Conservation (phyloP, 2,329 filamentous ascomycete genomes). For the Knoxdaviesia capensis region DNA sequence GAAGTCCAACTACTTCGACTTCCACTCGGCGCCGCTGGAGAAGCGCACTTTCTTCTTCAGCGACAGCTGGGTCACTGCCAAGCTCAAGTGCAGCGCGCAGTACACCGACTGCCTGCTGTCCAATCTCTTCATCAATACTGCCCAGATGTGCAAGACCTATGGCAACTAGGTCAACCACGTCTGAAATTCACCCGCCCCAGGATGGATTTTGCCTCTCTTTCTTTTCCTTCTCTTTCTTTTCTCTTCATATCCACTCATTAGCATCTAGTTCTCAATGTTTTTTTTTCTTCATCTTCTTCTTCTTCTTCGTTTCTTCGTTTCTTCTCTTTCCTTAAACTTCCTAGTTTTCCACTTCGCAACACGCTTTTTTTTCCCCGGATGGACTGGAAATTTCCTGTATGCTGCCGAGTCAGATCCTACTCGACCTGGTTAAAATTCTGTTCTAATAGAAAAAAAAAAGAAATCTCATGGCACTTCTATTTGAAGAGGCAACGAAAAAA, state of each 20-base stretch:
- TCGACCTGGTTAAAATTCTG: too few relatives aligned
- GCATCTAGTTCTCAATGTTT: neutral
- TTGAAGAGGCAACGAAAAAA: too few relatives aligned
- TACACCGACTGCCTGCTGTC: conserved; percentile 24
- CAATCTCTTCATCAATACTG: conserved; percentile 18
- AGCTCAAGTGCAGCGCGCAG: conserved; percentile 25
- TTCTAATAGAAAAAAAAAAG: too few relatives aligned
- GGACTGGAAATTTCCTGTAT: too few relatives aligned
- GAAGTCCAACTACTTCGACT: conserved; percentile 24
- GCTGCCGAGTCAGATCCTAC: too few relatives aligned
- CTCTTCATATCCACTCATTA: neutral
- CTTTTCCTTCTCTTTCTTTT: neutral
- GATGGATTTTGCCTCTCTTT: neutral
- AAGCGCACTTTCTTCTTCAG: conserved; percentile 27
- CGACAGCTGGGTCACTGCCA: conserved; percentile 22
- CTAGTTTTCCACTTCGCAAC: neutral
- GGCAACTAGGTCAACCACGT: conserved; percentile 5
- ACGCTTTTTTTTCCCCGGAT: too few relatives aligned
- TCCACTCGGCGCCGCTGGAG: conserved; percentile 30
- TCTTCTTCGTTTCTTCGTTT: neutral
- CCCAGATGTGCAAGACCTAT: conserved; percentile 19
- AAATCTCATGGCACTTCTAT: too few relatives aligned
- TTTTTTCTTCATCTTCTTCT: neutral
- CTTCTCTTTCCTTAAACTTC: neutral
- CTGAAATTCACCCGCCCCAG: neutral